Evolutionary conservation across 192 early-diverging fungal genomes (phyloP).

Genomic region (Umbelopsis isabellina): DNA sequence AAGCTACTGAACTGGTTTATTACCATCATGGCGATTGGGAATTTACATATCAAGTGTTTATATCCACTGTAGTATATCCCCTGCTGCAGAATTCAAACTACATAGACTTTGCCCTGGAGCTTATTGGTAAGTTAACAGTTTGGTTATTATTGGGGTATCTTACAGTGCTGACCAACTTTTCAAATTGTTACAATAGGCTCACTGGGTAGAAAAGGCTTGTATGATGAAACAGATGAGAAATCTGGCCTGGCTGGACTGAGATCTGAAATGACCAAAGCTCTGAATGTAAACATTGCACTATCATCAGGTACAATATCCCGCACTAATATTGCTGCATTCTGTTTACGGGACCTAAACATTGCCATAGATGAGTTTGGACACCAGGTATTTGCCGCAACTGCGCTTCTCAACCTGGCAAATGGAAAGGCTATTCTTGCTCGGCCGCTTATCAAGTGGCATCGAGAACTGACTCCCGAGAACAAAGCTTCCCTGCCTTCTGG

Average conservation of each 20-base stretch:
- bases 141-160: too few relatives aligned
- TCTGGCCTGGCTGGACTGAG: slow-evolving; percentile 2
- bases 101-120: slow-evolving; percentile 14
- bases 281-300: background rate
- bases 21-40: slow-evolving; percentile 12
- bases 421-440: slow-evolving; percentile 11
- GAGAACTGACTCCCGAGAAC: background rate
- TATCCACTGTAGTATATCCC: background rate
- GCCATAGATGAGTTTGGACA: background rate
- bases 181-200: background rate
- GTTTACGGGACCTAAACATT: background rate
- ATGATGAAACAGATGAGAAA: background rate
- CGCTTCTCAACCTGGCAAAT: slow-evolving; percentile 2
- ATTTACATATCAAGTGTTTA: slow-evolving; percentile 6
- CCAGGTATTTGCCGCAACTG: slow-evolving; percentile 7
- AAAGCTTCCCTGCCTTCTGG: background rate
- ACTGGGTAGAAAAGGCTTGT: background rate
- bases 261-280: slow-evolving; percentile 17
- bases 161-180: background rate
- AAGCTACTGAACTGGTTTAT: slow-evolving; percentile 14
- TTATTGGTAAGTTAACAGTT: background rate
- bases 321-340: background rate
- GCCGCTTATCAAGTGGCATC: slow-evolving; percentile 1
- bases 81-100: background rate
- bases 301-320: background rate